Percentiles rank a stretch among this genome's conserved stretches.
Evolutionary conservation across 2,329 filamentous ascomycete species (phyloP).

Genomic region (Pyricularia grisea): DNA sequence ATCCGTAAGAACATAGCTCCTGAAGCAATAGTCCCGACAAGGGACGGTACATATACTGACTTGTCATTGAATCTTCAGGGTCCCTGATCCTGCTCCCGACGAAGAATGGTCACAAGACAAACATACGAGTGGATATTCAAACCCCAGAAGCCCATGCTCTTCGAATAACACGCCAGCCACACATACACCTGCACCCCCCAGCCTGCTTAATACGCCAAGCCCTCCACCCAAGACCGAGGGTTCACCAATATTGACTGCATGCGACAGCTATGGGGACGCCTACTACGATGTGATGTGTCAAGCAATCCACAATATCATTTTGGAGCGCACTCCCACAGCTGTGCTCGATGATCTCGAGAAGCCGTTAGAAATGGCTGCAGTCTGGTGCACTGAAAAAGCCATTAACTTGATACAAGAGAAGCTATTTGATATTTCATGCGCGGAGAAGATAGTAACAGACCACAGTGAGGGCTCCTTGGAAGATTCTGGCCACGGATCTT

Average conservation of each 20-base stretch:
- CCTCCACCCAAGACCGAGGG: not conserved
- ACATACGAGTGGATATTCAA: not conserved
- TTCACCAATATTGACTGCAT: not conserved
- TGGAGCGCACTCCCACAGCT: not conserved
- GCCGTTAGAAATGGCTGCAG: not conserved
- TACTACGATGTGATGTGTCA: not conserved
- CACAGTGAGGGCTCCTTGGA: not conserved
- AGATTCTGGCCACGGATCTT: not conserved
- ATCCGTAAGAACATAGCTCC: not conserved
- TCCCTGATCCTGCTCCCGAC: not conserved
- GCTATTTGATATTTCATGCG: not conserved
- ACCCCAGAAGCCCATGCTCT: not conserved
- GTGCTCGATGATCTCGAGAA: slow-evolving; percentile 1
- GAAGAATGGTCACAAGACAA: not conserved
- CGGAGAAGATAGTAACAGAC: not conserved
- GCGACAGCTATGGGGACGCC: not conserved
- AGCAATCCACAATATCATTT: not conserved
- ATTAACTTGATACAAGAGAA: not conserved
- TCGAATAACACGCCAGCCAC: not conserved
- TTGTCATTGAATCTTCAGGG: not conserved
- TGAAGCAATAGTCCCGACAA: not conserved
- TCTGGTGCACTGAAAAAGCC: not conserved
- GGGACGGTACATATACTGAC: not conserved
- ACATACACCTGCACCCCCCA: not conserved
- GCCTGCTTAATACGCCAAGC: not conserved